phyloP scores from a whole-genome alignment of 1,284 basidiomycete genomes.

The Sanguinoderma infundibulare region DNA sequence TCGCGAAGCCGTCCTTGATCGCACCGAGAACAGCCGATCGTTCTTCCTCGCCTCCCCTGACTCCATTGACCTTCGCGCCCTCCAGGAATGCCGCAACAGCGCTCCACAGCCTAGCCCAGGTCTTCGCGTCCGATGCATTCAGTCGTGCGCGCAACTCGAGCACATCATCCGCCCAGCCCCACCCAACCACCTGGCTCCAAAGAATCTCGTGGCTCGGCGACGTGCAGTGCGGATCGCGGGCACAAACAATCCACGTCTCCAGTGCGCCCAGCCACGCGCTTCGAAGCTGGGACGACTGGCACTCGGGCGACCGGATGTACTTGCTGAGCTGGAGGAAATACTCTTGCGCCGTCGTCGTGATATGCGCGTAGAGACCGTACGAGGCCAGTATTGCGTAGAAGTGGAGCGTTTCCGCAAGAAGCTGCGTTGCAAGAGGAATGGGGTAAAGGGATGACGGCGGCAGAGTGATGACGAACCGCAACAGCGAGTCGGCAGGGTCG shows the following conservation, averaged over 20 bases:
- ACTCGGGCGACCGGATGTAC: conserved; percentile 47
- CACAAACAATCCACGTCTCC: conserved; percentile 80
- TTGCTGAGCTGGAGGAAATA: conserved; percentile 51
- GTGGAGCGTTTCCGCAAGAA: conserved; percentile 64
- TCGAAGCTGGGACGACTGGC: conserved; percentile 41
- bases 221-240: conserved; percentile 88
- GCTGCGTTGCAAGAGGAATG: conserved; percentile 45
- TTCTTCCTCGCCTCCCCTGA: conserved; percentile 69
- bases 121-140: conserved; percentile 21
- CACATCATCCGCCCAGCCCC: conserved; percentile 75
- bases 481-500: conserved; percentile 64
- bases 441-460: conserved; percentile 57
- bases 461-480: conserved; percentile 75
- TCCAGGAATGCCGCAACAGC: conserved; percentile 72
- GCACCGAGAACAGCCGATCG: conserved; percentile 42
- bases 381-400: conserved; percentile 71
- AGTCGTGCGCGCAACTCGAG: conserved; percentile 41
- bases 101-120: conserved; percentile 58
- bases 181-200: conserved; percentile 84
- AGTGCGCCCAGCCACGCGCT: conserved; percentile 60
- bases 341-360: conserved; percentile 65
- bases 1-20: conserved; percentile 46
- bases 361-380: conserved; percentile 79
- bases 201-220: conserved; percentile 86
- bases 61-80: conserved; percentile 73